Evolutionary conservation across 768 basidiomycete species (phyloP).

Genomic region (Podaxis sp.): DNA sequence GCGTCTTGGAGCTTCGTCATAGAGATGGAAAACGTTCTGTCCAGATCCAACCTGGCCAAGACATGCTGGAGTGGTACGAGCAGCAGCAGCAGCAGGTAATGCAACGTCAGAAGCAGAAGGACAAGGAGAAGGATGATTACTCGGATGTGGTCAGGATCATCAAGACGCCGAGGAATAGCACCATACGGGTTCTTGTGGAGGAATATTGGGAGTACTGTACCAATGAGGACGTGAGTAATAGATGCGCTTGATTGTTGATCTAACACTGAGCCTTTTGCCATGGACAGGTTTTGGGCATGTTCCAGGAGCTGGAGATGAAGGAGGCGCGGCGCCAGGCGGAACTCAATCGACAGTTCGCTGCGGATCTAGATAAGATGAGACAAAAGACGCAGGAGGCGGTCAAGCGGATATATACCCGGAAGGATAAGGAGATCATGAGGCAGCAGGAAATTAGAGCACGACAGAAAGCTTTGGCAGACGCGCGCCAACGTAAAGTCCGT

Average conservation of each 20-base stretch:
- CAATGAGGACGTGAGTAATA: not conserved
- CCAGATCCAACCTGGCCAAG: not conserved
- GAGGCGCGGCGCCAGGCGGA: not conserved
- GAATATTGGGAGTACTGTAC: not conserved
- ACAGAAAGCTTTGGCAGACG: not conserved
- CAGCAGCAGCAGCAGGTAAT: not conserved
- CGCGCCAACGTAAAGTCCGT: not conserved
- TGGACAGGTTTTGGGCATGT: not conserved
- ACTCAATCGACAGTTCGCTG: not conserved
- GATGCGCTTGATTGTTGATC: not conserved
- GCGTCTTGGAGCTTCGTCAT: not conserved
- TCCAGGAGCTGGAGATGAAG: not conserved
- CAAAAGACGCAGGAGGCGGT: constrained; percentile 1
- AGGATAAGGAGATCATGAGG: not conserved
- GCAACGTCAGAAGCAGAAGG: not conserved
- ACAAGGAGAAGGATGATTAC: not conserved
- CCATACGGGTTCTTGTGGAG: not conserved
- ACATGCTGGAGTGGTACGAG: not conserved
- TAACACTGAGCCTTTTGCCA: not conserved
- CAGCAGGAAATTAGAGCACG: not conserved
- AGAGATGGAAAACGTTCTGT: not conserved
- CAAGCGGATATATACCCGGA: not conserved
- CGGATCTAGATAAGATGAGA: not conserved
- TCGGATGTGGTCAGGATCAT: not conserved
- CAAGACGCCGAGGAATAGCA: constrained; percentile 6